Base-by-base conservation (phyloP, 805 yeast genomes). In the Priceomyces castillae region DNA sequence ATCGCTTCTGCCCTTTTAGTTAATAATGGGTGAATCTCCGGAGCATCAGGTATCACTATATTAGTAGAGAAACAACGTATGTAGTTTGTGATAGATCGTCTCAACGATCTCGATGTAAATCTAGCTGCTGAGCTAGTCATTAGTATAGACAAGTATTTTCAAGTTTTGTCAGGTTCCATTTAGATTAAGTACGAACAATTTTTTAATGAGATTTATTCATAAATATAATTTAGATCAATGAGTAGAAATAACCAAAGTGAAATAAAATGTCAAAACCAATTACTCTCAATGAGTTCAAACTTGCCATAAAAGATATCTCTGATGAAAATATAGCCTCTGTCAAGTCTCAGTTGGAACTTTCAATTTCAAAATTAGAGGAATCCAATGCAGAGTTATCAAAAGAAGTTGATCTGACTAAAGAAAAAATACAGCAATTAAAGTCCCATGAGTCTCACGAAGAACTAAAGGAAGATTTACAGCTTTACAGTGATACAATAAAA, bases 291-390 rank as follows among this genome's bases (percentile, higher is more conserved):
- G 81, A 81, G 46, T 81, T 81, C 55, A 62, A 52, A 12, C 61
- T 61, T 0, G 81, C 84, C 30, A 71, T 81, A n/a, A 71, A 69
- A 15, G 82, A 78, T 1, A 70, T 81, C 19, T 61, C 80, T 0
- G 78, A 74, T 34, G 75, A 65, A 20, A 52, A 56, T 6, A 14
- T 61, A 17, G 34, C 42, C 3, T 44, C 55, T 1, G 34, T 57
- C 12, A 48, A 46, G 39, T 19, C 40, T 2, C 62, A 62, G 38
- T 45, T 61, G 19, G 17, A 57, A 61, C 65, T 62, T 34, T 76
- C 84, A 14, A 55, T 80, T 14, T 44, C 48, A 2, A 80, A 78
- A 54, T 57, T 83, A 39, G 51, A 64, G 36, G 76, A 74, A 36
- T 79, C 88, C 1, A 83, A 82, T 50, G 58, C 60, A 20, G 62